Evolutionary conservation across 768 basidiomycete genomes (phyloP).

Genomic region (Kondoa malvinella): DNA sequence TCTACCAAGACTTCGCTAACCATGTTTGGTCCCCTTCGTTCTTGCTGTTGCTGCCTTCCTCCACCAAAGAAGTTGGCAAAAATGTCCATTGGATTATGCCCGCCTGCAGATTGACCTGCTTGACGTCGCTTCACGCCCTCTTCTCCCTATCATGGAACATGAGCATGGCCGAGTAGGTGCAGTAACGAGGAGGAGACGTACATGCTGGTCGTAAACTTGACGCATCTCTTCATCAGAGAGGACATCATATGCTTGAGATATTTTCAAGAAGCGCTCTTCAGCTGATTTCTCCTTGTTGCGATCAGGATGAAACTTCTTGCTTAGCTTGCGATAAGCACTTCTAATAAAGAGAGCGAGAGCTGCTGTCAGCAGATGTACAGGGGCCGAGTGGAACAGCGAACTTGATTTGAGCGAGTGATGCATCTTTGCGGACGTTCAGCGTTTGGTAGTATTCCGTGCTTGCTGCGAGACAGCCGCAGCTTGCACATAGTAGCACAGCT

Average conservation of each 20-base stretch:
- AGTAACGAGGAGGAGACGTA: no score
- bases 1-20: constrained; percentile 30
- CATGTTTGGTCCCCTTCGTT: constrained; percentile 33
- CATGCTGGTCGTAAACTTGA: constrained; percentile 77
- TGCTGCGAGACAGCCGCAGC: not conserved
- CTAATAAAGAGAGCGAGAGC: no score
- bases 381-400: no score
- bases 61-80: constrained; percentile 85
- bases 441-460: constrained; percentile 24
- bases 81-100: constrained; percentile 74
- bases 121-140: constrained; percentile 80
- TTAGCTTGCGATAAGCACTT: constrained; percentile 48
- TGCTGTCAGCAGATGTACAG: no score
- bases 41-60: constrained; percentile 31
- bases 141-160: no score
- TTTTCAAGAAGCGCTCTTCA: constrained; percentile 26
- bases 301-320: constrained; percentile 82
- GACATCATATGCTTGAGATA: constrained; percentile 63
- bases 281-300: constrained; percentile 80
- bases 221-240: constrained; percentile 80
- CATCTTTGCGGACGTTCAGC: constrained; percentile 26
- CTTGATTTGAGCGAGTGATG: constrained; percentile 16
- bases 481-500: not conserved
- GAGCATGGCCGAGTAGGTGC: no score
- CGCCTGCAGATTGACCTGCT: constrained; percentile 46